phyloP scores from a whole-genome alignment of 2,329 filamentous ascomycete species.

The Penicillium fuscoglaucum region DNA sequence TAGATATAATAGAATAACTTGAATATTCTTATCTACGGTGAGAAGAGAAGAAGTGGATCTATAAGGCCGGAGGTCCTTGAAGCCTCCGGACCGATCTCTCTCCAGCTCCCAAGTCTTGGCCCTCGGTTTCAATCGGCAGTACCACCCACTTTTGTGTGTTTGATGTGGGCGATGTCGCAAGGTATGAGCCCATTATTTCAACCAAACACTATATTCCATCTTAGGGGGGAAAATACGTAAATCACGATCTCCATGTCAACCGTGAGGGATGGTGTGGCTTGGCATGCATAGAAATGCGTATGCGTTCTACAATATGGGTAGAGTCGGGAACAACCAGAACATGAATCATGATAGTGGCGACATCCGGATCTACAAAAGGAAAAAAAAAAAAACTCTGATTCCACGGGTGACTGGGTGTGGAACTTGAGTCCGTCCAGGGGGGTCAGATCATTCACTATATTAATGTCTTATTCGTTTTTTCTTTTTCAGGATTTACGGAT shows the following conservation, averaged over 20 bases:
- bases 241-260: not conserved
- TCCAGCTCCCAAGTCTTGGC: not conserved
- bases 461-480: not conserved
- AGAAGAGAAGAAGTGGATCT: conserved; percentile 1
- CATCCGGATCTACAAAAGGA: not conserved
- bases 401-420: conserved; percentile 1
- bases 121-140: not conserved
- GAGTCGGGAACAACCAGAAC: not conserved
- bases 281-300: conserved; percentile 3
- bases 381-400: conserved; percentile 6
- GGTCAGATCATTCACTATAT: not conserved
- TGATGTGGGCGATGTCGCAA: not conserved
- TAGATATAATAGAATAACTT: not conserved
- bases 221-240: not conserved
- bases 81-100: conserved; percentile 2
- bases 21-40: not conserved
- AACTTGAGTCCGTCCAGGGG: not conserved
- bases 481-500: conserved; percentile 8
- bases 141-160: not conserved
- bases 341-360: conserved; percentile 3
- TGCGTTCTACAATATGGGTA: not conserved
- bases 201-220: not conserved
- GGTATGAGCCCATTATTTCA: not conserved
- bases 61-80: not conserved
- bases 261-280: not conserved